A percentile compares a stretch with the other conserved stretches of the same genome.
Evolutionary conservation across 2,329 filamentous ascomycete species (phyloP).

Genomic region (Xylaria sp.): DNA sequence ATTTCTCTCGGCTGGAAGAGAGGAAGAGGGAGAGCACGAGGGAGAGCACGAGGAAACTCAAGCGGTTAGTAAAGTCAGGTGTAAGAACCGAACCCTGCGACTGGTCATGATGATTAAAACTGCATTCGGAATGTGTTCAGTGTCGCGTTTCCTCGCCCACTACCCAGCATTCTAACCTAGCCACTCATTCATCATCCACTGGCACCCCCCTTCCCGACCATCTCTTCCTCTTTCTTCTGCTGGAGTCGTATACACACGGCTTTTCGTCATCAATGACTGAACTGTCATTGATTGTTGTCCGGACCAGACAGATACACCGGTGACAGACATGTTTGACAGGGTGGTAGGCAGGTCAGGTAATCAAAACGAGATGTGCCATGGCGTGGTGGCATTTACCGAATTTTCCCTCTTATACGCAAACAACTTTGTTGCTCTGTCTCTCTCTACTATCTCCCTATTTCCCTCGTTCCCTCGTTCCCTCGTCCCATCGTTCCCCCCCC

Average conservation of each 20-base stretch:
- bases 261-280: conserved; percentile 19
- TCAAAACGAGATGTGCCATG: conserved; percentile 35
- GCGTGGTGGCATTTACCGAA: conserved; percentile 42
- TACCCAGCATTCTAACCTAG: conserved; percentile 1
- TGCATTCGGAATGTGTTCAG: conserved; percentile 36
- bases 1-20: conserved; percentile 29
- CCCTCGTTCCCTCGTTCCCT: background rate
- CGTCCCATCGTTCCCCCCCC: conserved; percentile 33
- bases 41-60: conserved; percentile 6
- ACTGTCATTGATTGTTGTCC: background rate
- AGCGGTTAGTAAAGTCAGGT: background rate
- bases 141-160: conserved; percentile 28
- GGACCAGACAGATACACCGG: conserved; percentile 31
- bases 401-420: conserved; percentile 41
- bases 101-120: conserved; percentile 40
- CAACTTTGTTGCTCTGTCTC: conserved; percentile 19
- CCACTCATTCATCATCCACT: background rate
- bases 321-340: conserved; percentile 30
- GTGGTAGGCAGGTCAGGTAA: conserved; percentile 34
- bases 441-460: conserved; percentile 29
- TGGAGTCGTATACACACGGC: conserved; percentile 12
- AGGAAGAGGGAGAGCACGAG: background rate
- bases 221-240: conserved; percentile 1
- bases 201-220: conserved; percentile 4
- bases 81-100: conserved; percentile 32